phyloP scores from a whole-genome alignment of 1,139 yeast species.

The Yamadazyma buinensis region DNA sequence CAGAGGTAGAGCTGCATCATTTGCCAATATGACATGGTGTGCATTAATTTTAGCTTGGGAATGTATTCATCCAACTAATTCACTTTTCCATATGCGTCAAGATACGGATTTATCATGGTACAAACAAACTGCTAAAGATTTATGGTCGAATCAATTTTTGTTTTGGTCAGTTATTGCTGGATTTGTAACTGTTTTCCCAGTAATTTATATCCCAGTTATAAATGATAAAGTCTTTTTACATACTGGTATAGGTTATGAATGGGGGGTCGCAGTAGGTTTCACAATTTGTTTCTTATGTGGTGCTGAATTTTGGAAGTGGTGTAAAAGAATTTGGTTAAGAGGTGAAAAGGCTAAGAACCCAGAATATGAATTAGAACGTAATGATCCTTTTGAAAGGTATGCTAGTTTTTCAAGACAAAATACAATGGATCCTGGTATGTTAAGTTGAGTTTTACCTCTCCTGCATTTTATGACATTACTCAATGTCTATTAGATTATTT shows the following conservation, averaged over 20 bases:
- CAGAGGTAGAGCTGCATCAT: constrained; percentile 76
- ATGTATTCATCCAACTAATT: constrained; percentile 71
- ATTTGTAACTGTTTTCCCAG: constrained; percentile 71
- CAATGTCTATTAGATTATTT: no score
- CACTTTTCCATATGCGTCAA: constrained; percentile 74
- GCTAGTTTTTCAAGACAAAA: constrained; percentile 52
- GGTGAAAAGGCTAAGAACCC: constrained; percentile 45
- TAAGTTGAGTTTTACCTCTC: constrained; percentile 3
- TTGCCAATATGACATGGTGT: constrained; percentile 89
- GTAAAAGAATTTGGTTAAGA: constrained; percentile 53
- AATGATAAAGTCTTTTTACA: constrained; percentile 77
- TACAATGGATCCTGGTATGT: constrained; percentile 24
- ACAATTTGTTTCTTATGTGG: constrained; percentile 56
- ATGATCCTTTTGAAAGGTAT: constrained; percentile 62
- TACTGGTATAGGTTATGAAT: constrained; percentile 70
- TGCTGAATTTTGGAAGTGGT: constrained; percentile 65
- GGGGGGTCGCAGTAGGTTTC: constrained; percentile 76
- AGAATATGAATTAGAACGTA: constrained; percentile 60
- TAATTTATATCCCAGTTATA: constrained; percentile 83
- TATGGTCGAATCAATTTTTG: constrained; percentile 74
- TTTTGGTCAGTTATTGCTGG: constrained; percentile 84
- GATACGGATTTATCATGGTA: constrained; percentile 60
- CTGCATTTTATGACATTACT: no score
- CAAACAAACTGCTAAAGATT: constrained; percentile 53
- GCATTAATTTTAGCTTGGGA: constrained; percentile 88